Evolutionary conservation across 1,139 yeast genomes (phyloP).

Genomic region (Geotrichum carabidarum): DNA sequence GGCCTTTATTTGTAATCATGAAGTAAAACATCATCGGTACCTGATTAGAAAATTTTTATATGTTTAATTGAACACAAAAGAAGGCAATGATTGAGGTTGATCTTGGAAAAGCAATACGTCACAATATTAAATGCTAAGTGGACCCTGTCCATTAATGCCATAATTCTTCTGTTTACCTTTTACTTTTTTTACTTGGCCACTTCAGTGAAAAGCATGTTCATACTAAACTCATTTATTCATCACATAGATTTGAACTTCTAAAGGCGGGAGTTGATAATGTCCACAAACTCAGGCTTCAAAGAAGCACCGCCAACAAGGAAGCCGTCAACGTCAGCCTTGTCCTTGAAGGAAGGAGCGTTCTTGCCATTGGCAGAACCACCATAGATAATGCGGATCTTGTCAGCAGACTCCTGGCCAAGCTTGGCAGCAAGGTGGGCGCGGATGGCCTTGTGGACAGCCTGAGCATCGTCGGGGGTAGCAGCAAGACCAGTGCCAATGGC

Average conservation of each 20-base stretch:
- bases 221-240: neutral
- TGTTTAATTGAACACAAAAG: too few relatives aligned
- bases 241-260: conserved; percentile 33
- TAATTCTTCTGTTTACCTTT: neutral
- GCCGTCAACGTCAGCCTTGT: conserved; percentile 92
- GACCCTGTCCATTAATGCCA: neutral
- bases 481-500: conserved; percentile 99
- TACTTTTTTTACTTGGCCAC: neutral
- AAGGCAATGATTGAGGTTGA: too few relatives aligned
- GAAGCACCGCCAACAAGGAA: conserved; percentile 99
- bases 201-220: neutral
- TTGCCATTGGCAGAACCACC: conserved; percentile 98
- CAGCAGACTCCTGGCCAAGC: conserved; percentile 76
- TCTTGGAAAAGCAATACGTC: too few relatives aligned
- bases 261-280: conserved; percentile 87
- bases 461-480: conserved; percentile 97
- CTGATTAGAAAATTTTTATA: too few relatives aligned
- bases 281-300: conserved; percentile 94
- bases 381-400: conserved; percentile 79
- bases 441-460: conserved; percentile 78
- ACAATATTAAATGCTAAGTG: too few relatives aligned
- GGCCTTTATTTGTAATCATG: too few relatives aligned
- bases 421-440: conserved; percentile 74
- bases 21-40: too few relatives aligned
- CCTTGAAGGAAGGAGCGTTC: conserved; percentile 86